Evolutionary conservation across 768 basidiomycete species (phyloP), one percentile per base, ranked within the genome.

Genomic region (Psilocybe sp.): DNA sequence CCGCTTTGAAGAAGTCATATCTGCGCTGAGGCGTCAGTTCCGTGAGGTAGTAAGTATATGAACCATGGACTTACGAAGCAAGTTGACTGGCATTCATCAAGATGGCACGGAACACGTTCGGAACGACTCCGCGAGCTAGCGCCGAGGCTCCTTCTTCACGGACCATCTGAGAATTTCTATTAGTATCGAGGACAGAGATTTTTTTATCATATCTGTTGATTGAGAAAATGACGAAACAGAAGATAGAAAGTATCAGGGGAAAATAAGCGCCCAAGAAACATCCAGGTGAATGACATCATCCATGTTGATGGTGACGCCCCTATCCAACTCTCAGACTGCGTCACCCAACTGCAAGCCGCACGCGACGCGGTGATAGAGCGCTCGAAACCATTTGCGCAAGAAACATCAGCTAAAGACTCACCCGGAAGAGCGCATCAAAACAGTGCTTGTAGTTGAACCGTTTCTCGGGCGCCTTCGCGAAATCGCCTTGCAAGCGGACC

Each of bases 1-100:
- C 85, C 3, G 84, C 76, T 67, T 96, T 96, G 81, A 93, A 92
- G 65, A 89, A 92, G 66, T 96, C 93, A 61, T 96, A 96, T 10
- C 87, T 91, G 32, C 28, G 40, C 20, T 19, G 23, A 41, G 10
- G 23, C 18, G 19, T 19, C 11, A 40, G 34, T 10, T 16, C 16
- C 8, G 44, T 23, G 15, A 18, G 20, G 28, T 16, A 41, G 28
- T 6, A 15, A 9, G 28, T 2, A 6, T 33, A 51, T 16, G 28
- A 19, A 41, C 18, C 33, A 31, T 40, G 14, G 4, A 74, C 88
- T 64, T 64, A 91, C 84, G 91, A 92, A 1, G 91, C 92, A 19
- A 95, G 82, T 65, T 96, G 92, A 70, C 86, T 89, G 43, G 90
- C 89, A 65, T 94, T 95, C 92, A 94, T 94, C 54, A 95, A 66